These are phyloP conservation scores for Sugiyamaella xylanicola DNA, from an alignment of 1,139 yeast genomes.

Conservation along the genomic window DNA sequence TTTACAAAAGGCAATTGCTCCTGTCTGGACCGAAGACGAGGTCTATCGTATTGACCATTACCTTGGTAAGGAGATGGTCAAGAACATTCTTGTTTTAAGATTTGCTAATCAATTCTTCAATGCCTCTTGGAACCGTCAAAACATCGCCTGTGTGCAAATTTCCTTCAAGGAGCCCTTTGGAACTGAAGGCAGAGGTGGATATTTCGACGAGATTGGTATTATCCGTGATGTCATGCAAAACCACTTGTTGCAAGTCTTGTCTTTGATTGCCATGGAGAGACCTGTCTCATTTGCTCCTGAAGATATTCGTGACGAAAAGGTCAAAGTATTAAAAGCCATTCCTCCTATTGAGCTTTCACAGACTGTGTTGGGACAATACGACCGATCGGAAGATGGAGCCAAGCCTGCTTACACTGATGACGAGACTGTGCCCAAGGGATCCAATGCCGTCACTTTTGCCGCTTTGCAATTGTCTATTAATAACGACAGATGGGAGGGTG, in stretches of 20 bases:
- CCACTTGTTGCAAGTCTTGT: slow-evolving; percentile 89
- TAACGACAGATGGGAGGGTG: slow-evolving; percentile 98
- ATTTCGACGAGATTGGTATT: slow-evolving; percentile 92
- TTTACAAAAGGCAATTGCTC: slow-evolving; percentile 75
- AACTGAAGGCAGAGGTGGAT: slow-evolving; percentile 98
- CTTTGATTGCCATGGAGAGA: slow-evolving; percentile 92
- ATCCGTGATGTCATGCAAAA: slow-evolving; percentile 98
- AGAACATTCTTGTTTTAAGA: slow-evolving; percentile 83
- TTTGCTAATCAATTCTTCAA: slow-evolving; percentile 85
- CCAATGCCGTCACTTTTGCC: slow-evolving; percentile 91
- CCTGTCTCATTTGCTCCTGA: slow-evolving; percentile 90
- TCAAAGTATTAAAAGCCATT: slow-evolving; percentile 82
- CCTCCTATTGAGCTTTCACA: slow-evolving; percentile 66
- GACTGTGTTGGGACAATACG: slow-evolving; percentile 85
- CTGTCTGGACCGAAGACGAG: slow-evolving; percentile 88
- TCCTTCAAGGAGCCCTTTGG: slow-evolving; percentile 96
- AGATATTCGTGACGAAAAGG: slow-evolving; percentile 94
- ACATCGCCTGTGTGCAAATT: slow-evolving; percentile 78
- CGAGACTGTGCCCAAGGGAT: slow-evolving; percentile 78
- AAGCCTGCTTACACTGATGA: slow-evolving; percentile 94
- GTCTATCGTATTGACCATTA: slow-evolving; percentile 95
- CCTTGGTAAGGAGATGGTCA: slow-evolving; percentile 96
- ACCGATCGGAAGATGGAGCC: slow-evolving; percentile 76
- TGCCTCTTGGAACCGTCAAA: slow-evolving; percentile 84
- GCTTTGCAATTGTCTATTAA: slow-evolving; percentile 76